Base-by-base conservation (phyloP, 1,284 basidiomycete genomes). In the Rhodofomes roseus region DNA sequence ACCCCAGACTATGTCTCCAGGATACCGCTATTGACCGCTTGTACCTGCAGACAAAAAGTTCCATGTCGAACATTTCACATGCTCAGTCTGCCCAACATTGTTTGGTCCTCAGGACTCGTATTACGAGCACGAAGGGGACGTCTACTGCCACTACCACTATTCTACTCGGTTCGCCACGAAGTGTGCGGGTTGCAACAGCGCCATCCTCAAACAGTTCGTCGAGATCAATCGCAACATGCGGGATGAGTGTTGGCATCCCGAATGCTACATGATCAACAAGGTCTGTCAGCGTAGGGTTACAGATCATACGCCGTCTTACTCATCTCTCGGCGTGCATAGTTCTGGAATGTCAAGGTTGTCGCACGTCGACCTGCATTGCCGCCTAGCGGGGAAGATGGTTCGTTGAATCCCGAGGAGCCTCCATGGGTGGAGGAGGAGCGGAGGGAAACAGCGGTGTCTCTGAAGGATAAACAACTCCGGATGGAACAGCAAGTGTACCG, bases 191-290 rank as follows among this genome's bases (percentile, higher is more conserved):
- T 99, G 96, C 77, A 93, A 89, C 68, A 97, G 92, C 58, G 97
- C 97, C n/a, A 99, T 99, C 65, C 79, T 99, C 67, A 99, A 99
- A 77, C 96, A 99, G 73, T 99, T 98, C 71, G 96, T 99, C 62
- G 96, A 99, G 78, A 98, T 99, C 78, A 99, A 99, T 71, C 85
- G 96, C 63, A 99, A 98, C 77, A 94, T 93, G 82, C 84, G 89
- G 60, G 95, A 99, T 77, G 97, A 99, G 78, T 98, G 97, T 72
- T 99, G 97, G 96, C 96, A 99, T 82, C 96, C 96, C 54, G 96
- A 99, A 76, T 99, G 96, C 76, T 98, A 99, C 76, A 98, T 99
- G 96, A 98, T 99, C 69, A 96, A 98, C 78, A 98, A 97, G 82
- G 93, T 94, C 12, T 22, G 44, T 25, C 46, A 18, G 20, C 34